Evolutionary conservation across 1,139 yeast genomes (phyloP).

Genomic region (Hansenula sp.): DNA sequence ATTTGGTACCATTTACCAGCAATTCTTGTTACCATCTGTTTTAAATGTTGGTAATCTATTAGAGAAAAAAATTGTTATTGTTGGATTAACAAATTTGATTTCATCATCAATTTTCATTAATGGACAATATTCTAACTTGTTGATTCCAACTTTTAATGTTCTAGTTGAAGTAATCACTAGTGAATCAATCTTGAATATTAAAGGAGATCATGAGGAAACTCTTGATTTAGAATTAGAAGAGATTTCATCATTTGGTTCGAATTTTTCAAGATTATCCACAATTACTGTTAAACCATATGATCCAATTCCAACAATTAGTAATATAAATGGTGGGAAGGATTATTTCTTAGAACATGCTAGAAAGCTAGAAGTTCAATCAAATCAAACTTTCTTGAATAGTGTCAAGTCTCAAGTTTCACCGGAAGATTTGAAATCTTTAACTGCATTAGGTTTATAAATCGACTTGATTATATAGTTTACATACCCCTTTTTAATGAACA

Average conservation of each 20-base stretch:
- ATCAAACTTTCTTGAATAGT: constrained; percentile 23
- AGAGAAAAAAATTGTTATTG: constrained; percentile 71
- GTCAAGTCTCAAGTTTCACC: constrained; percentile 31
- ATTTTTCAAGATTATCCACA: constrained; percentile 68
- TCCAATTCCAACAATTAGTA: constrained; percentile 53
- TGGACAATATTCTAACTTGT: constrained; percentile 40
- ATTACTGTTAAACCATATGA: constrained; percentile 62
- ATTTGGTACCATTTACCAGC: constrained; percentile 60
- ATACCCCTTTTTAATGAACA: no score
- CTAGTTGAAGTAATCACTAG: constrained; percentile 41
- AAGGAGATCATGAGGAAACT: constrained; percentile 30
- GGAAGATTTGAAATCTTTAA: constrained; percentile 33
- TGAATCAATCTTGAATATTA: constrained; percentile 28
- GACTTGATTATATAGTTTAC: no score
- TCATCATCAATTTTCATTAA: constrained; percentile 26
- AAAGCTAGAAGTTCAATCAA: constrained; percentile 23
- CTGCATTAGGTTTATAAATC: constrained; percentile 21
- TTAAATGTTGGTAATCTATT: constrained; percentile 60
- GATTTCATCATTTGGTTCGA: constrained; percentile 73
- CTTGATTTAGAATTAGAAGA: constrained; percentile 35
- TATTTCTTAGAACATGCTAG: constrained; percentile 33
- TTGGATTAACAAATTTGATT: constrained; percentile 66
- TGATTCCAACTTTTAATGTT: constrained; percentile 49
- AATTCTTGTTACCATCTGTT: constrained; percentile 67
- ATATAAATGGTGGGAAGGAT: constrained; percentile 31